phyloP scores from a whole-genome alignment of 2,329 filamentous ascomycete species.

The Beauveria medogensis region DNA sequence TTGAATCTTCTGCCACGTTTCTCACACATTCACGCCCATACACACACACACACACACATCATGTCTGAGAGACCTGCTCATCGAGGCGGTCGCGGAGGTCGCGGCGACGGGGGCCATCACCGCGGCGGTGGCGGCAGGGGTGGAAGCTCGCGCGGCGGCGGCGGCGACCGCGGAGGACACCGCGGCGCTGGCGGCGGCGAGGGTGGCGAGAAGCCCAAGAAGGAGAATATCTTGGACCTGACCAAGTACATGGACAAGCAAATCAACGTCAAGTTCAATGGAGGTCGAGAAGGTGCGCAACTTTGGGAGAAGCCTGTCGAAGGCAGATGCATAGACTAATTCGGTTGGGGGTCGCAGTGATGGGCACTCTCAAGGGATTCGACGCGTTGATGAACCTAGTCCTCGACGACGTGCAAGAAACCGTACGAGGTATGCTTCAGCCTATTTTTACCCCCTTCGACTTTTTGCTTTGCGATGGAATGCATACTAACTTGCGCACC shows the following conservation, averaged over 20 bases:
- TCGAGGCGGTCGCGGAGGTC: constrained; percentile 36
- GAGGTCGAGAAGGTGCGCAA: constrained; percentile 70
- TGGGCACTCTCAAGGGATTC: constrained; percentile 85
- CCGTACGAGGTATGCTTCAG: constrained; percentile 64
- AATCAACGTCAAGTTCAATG: constrained; percentile 93
- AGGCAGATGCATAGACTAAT: too few relatives aligned
- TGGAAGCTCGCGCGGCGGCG: constrained; percentile 36
- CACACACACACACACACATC: constrained; percentile 15
- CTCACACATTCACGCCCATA: neutral
- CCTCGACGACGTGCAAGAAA: constrained; percentile 86
- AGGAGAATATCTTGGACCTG: constrained; percentile 96
- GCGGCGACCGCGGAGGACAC: constrained; percentile 22
- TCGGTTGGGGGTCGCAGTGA: constrained; percentile 46
- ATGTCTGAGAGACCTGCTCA: constrained; percentile 46
- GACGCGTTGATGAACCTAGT: constrained; percentile 98
- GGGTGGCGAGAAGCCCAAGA: constrained; percentile 73
- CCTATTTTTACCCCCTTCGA: neutral
- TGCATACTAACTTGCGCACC: neutral
- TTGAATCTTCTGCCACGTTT: neutral
- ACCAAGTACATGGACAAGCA: constrained; percentile 96
- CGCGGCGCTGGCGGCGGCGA: constrained; percentile 35
- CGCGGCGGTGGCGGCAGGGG: constrained; percentile 30
- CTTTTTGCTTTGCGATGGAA: neutral
- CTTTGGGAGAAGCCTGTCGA: too few relatives aligned
- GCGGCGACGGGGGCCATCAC: constrained; percentile 29